Evolutionary conservation across 2,329 filamentous ascomycete genomes (phyloP), one percentile per base, ranked within the genome.

Genomic region (Pezicula carpinea): DNA sequence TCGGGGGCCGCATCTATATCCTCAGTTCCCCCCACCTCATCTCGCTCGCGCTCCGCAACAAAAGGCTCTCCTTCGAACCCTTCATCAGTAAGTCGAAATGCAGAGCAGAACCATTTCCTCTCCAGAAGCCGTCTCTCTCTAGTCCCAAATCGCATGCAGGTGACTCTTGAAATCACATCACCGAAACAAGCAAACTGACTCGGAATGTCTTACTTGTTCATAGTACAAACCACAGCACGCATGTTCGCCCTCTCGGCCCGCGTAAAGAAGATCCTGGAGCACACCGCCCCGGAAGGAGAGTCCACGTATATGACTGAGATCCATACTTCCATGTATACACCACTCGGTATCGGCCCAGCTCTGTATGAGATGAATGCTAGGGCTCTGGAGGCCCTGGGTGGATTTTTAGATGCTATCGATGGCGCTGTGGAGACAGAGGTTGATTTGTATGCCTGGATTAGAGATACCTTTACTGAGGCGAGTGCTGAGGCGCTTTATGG

Each of bases 401-500:
- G 50, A 8, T 55, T 55, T 5, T 55, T 72, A 6, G 63, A 66
- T 43, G 43, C 39, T 5, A 53, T 65, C 33, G 26, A 29, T 29
- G 50, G n/a, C 23, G 43, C 51, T 14, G 52, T 64, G 21, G 58
- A 68, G 7, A 59, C 63, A 1, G 65, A 66, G 11, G 32, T 55
- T 39, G 44, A 40, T 11, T 45, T 76, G 0, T 75, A 64, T 50
- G 38, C 58, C 4, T 74, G 69, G 69, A 48, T 66, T 22, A 63
- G 69, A n/a, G 54, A 69, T 29, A 51, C 64, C 4, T 64, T 74
- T 48, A 69, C 66, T 2, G 44, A 66, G 3, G 69, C 70, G 8
- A 69, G 67, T 0, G 64, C 65, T 5, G 54, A 63, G 19, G 66
- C 69, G 3, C 58, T 77, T n/a, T 77, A 70, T 47, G 73, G 74